Evolutionary conservation across 768 basidiomycete species (phyloP).

Genomic region (Psilocybe azurescens): DNA sequence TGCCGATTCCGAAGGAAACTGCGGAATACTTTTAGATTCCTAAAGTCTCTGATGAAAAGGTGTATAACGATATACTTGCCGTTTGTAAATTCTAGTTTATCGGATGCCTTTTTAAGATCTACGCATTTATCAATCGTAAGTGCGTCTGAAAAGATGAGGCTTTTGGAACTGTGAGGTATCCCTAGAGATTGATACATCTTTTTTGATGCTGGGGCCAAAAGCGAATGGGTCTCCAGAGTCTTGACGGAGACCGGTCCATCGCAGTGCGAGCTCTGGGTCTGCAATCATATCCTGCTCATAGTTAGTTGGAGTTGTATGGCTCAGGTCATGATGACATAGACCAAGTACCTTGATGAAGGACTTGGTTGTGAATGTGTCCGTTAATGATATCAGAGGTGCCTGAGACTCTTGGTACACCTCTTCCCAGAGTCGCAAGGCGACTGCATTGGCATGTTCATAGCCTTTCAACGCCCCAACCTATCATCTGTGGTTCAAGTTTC

Average conservation of each 20-base stretch:
- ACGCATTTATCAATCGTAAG: constrained; percentile 76
- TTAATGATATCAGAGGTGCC: constrained; percentile 71
- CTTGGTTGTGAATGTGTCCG: constrained; percentile 92
- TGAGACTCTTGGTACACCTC: constrained; percentile 62
- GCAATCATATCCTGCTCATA: constrained; percentile 56
- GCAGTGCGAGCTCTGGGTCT: constrained; percentile 62
- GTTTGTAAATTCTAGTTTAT: constrained; percentile 70
- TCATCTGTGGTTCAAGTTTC: background rate
- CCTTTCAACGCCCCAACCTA: constrained; percentile 86
- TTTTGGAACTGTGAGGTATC: constrained; percentile 67
- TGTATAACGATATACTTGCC: constrained; percentile 41
- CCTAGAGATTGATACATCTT: constrained; percentile 73
- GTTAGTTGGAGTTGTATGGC: constrained; percentile 6
- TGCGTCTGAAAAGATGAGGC: constrained; percentile 85
- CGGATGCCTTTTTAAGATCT: constrained; percentile 70
- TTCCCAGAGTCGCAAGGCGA: constrained; percentile 89
- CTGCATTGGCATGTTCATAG: constrained; percentile 76
- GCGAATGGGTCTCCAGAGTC: constrained; percentile 90
- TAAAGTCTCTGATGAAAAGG: background rate
- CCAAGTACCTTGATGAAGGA: constrained; percentile 76
- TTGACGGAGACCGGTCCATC: constrained; percentile 88
- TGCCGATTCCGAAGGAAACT: constrained; percentile 96
- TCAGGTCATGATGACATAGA: background rate
- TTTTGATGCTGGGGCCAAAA: constrained; percentile 79
- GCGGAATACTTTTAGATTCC: background rate